Evolutionary conservation across 371 early-diverging fungal species (phyloP).

Genomic region (Mortierella sp.): DNA sequence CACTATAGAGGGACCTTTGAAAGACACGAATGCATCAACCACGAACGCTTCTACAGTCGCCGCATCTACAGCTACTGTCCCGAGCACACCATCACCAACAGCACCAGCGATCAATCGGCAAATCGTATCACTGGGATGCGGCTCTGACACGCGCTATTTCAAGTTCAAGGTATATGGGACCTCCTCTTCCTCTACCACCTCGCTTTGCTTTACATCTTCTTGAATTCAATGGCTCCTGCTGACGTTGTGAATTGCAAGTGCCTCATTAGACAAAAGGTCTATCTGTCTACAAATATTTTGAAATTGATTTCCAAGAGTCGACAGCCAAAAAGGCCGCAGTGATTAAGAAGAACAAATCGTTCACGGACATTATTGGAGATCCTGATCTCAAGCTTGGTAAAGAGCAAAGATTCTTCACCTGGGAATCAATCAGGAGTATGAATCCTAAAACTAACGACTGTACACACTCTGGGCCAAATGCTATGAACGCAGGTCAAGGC

Average conservation of each 20-base stretch:
- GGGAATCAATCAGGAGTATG: background rate
- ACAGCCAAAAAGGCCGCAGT: slow-evolving; percentile 80
- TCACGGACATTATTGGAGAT: slow-evolving; percentile 64
- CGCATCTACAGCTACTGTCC: background rate
- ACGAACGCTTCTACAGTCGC: background rate
- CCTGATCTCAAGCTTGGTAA: slow-evolving; percentile 61
- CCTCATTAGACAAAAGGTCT: slow-evolving; percentile 23
- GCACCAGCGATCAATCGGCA: slow-evolving; percentile 62
- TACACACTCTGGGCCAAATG: background rate
- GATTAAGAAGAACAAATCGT: slow-evolving; percentile 67
- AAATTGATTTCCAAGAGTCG: slow-evolving; percentile 92
- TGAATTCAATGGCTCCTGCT: too few relatives aligned
- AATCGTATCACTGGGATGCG: slow-evolving; percentile 90
- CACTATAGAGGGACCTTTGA: background rate
- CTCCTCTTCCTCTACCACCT: background rate
- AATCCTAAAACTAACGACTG: background rate
- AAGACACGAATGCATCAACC: background rate
- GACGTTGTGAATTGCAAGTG: too few relatives aligned
- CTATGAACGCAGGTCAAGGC: slow-evolving; percentile 59
- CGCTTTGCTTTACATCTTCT: too few relatives aligned
- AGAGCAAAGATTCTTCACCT: too few relatives aligned
- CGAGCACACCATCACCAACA: background rate
- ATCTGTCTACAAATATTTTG: slow-evolving; percentile 73
- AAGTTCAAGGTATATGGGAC: slow-evolving; percentile 64
- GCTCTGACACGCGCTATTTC: slow-evolving; percentile 94